Base-by-base conservation (phyloP, 441 rosid genomes). In the Breynia disticha region DNA sequence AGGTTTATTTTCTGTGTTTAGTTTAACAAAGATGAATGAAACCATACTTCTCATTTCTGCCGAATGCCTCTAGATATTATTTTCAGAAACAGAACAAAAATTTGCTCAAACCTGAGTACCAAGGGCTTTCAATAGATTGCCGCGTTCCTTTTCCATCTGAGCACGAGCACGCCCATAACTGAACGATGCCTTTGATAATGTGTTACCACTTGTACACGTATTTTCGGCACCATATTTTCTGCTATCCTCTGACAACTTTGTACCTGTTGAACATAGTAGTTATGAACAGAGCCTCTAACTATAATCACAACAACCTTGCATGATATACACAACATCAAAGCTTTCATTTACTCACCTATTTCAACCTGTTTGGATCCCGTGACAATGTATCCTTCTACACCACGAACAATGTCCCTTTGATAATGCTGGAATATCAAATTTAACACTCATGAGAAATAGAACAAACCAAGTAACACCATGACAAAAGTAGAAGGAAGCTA, bases 311-410 rank as follows among this genome's bases (percentile, higher is more conserved):
- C 32, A 24, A 24, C 7, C 21, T 11, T 48, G 8, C 19, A 16
- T 48, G 14, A 17, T 13, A 48, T 6, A 8, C 6, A 12, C 16
- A 20, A 49, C 7, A 32, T 3, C 32, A 12, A 56, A 55, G 50
- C 58, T 19, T 21, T 46, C 57, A 62, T n/a, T n/a, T n/a, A n/a
- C 66, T 72, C 50, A 81, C 97, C 97, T 67, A 90, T 87, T 66
- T 90, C 96, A 61, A 90, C 90, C 73, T 85, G 95, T 67, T 87
- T 90, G 46, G 95, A 76, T 55, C 97, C 93, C 15, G 81, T 80
- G 51, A 83, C 82, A 35, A 87, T 79, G 67, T 82, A 77, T 47
- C 96, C 97, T 79, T 87, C 93, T 7, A 85, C 91, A 16, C 96
- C 88, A 39, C 96, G 95, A 41, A 87, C 90, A 66, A 90, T 79